These are phyloP conservation scores for Vinca minor DNA, from an alignment of 257 asterid species.

Conservation along the genomic window DNA sequence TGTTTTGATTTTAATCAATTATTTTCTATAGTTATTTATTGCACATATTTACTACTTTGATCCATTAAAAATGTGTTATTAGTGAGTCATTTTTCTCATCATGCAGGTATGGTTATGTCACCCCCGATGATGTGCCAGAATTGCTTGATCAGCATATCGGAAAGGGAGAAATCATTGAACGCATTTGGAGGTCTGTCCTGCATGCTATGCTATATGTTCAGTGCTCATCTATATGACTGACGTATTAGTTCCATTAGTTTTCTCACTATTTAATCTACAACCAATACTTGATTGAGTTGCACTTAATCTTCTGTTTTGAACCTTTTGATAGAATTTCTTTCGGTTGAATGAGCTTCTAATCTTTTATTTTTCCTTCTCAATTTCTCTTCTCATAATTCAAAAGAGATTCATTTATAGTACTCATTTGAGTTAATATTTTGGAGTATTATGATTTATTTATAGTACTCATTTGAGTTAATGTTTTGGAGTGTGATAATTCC, in stretches of 20 bases:
- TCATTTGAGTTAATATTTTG: not conserved
- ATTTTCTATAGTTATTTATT: not conserved
- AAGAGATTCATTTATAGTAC: not conserved
- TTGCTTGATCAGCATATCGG: slow-evolving; percentile 77
- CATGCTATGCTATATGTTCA: not conserved
- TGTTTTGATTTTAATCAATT: slow-evolving; percentile 12
- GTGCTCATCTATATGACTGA: not conserved
- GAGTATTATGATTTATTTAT: not conserved
- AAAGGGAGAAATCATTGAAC: slow-evolving; percentile 64
- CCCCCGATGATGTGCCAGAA: slow-evolving; percentile 78
- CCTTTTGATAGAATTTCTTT: not conserved
- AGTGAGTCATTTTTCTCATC: slow-evolving; percentile 10
- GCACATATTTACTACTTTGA: not conserved
- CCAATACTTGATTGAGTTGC: not conserved
- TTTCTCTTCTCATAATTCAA: not conserved
- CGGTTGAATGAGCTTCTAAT: not conserved
- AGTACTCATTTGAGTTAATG: not conserved
- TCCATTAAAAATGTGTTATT: not conserved
- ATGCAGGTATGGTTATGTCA: slow-evolving; percentile 92
- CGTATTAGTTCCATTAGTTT: not conserved
- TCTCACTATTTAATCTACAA: not conserved
- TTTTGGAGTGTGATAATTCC: not conserved
- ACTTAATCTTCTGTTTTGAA: not conserved
- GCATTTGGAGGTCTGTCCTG: slow-evolving; percentile 77
- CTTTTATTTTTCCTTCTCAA: not conserved